These are phyloP conservation scores for Zea mays DNA, from an alignment of 176 grass and related monocot genomes.

Conservation along the genomic window Zm-B73-REFERENCE-NAM-5.0 NC_050100.1:214696501-214697000, in stretches of 20 bases:
- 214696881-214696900: neutral
- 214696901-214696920: conserved; percentile 46
- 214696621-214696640: conserved; percentile 85
- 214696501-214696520: conserved; percentile 52
- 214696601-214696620: conserved; percentile 73
- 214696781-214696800: no score
- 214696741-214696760: no score
- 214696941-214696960: conserved; percentile 75
- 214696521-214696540: conserved; percentile 55
- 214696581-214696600: conserved; percentile 57
- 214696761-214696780: no score
- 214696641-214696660: conserved; percentile 69
- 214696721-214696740: no score
- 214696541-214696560: conserved; percentile 56
- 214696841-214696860: no score
- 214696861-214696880: neutral
- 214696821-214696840: no score
- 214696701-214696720: no score
- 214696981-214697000: conserved; percentile 76
- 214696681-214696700: neutral
- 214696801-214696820: no score
- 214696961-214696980: conserved; percentile 74
- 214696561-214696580: conserved; percentile 54
- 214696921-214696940: conserved; percentile 52
- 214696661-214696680: conserved; percentile 32